A percentile compares a stretch with the other conserved stretches of the same genome.
Conservation (phyloP, 1,139 yeast species). For the Candida smagusa region DNA sequence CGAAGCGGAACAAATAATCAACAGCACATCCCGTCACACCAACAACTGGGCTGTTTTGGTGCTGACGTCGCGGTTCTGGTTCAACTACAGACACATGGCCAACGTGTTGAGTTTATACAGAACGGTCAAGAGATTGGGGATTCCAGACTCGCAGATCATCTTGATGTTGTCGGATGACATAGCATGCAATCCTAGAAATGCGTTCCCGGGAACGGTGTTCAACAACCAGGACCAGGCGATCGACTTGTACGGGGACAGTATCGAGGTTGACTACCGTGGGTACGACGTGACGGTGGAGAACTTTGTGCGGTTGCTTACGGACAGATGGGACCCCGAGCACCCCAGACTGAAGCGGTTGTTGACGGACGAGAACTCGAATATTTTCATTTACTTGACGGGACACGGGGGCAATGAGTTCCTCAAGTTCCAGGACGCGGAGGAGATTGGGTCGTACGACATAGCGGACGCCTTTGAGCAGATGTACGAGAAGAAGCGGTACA, state of each 20-base stretch:
- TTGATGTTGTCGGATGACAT: conserved; percentile 95
- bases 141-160: conserved; percentile 96
- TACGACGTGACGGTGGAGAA: conserved; percentile 98
- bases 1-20: conserved; percentile 23
- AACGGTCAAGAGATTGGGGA: conserved; percentile 91
- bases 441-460: conserved; percentile 89
- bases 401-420: conserved; percentile 98
- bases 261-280: conserved; percentile 96
- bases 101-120: conserved; percentile 91
- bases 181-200: conserved; percentile 93
- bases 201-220: conserved; percentile 95
- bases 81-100: conserved; percentile 97
- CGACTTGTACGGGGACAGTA: conserved; percentile 89
- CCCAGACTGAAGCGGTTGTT: conserved; percentile 87
- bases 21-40: conserved; percentile 50
- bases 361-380: conserved; percentile 92
- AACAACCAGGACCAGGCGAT: conserved; percentile 92
- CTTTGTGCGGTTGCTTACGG: conserved; percentile 83
- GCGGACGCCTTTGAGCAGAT: conserved; percentile 98
- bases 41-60: conserved; percentile 95
- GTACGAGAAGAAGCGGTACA: conserved; percentile 93
- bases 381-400: conserved; percentile 93
- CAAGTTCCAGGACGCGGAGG: conserved; percentile 98
- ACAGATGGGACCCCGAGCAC: conserved; percentile 91
- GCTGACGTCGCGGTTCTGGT: conserved; percentile 96